Evolutionary conservation across 2,329 filamentous ascomycete genomes (phyloP).

Genomic region (Magnaporthiopsis rhizophila): DNA sequence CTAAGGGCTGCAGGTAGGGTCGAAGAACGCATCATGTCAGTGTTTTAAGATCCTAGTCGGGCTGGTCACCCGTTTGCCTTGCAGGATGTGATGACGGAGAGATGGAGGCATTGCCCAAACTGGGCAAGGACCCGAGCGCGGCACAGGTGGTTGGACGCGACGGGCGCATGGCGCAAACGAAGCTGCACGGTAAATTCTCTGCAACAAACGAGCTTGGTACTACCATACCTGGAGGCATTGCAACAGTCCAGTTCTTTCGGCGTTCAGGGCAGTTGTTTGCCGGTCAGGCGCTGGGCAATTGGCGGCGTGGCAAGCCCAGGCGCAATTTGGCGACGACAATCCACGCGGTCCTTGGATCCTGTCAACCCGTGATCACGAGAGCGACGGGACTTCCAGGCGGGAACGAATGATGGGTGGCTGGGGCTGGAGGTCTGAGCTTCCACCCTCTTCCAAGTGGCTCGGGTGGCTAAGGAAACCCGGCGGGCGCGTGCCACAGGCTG

Average conservation of each 20-base stretch:
- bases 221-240: neutral
- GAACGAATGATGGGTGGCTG: neutral
- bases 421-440: neutral
- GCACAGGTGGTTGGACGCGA: neutral
- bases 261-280: neutral
- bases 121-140: neutral
- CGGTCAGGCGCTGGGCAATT: neutral
- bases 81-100: too few species aligned
- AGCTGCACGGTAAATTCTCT: neutral
- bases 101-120: neutral
- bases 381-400: neutral
- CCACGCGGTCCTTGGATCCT: neutral
- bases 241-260: neutral
- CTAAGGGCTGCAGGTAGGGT: constrained; percentile 27
- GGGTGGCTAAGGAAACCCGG: neutral
- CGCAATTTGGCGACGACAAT: neutral
- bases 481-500: neutral
- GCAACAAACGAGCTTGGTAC: neutral
- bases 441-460: neutral
- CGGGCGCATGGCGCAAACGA: too few species aligned
- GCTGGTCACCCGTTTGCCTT: neutral
- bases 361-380: neutral
- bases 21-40: neutral
- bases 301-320: neutral
- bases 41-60: neutral